Base-by-base conservation (phyloP, 1,284 basidiomycete genomes). In the Apiotrichum montevideense region DNA sequence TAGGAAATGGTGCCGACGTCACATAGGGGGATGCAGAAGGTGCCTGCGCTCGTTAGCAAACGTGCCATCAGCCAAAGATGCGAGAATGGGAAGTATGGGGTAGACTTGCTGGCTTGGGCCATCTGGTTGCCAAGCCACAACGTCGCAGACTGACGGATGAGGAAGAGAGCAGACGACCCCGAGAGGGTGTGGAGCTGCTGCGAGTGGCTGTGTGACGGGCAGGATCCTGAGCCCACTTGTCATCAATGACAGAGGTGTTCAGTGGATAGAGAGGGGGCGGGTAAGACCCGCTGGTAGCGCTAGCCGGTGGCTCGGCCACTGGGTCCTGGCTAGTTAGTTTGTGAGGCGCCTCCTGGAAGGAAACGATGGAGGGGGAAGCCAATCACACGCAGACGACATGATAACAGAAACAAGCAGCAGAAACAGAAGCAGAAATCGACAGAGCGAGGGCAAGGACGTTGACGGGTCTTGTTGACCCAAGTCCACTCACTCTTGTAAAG, bases 11-110 rank as follows among this genome's bases (percentile, higher is more conserved):
- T 4, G 66, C 64, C 6, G 63, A 65, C 2, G 53, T 33, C 39
- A 69, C 59, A 53, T 72, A 74, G 3, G 72, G 72, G 1, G 72
- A 74, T 13, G 66, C 64, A 14, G 66, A 63, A 5, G 70, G 70
- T 29, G 69, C 70, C 69, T 71, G 54, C 4, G 14, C 1, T 29
- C 51, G 52, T 51, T 45, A 60, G 58, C 37, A 46, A 15, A 42
- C 10, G 37, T 39, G 37, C 13, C 21, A 21, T 21, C 21, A 21
- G 21, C 21, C 37, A 39, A 39, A 39, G 37, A 39, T 39, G 37
- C 21, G 21, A 21, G 21, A 21, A 39, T 39, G 37, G 37, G 13
- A 39, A 39, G 37, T 39, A 21, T 21, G 21, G 21, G 8, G 37
- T 39, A 8, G 8, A 39, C 37, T 39, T 8, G 37, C 13, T 7